phyloP scores from a whole-genome alignment of 148 eudicot genomes.

The Chenopodium berlandieri region DNA sequence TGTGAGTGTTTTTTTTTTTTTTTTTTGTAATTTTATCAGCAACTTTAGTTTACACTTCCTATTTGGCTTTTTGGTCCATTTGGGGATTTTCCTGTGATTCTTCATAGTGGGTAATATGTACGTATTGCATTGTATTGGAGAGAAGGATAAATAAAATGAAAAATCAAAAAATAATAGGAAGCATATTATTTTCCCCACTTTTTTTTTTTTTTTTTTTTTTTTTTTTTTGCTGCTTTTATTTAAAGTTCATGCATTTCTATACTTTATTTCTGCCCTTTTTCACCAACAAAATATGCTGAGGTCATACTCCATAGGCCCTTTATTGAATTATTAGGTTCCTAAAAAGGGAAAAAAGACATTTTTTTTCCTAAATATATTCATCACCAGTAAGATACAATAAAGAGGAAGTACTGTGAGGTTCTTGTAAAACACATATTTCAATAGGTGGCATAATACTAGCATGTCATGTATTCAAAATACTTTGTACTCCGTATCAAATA shows the following conservation, averaged over 20 bases:
- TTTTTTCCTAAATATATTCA: neutral
- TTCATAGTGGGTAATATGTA: slow-evolving; percentile 17
- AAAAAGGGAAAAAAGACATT: neutral
- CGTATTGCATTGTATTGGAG: slow-evolving; percentile 16
- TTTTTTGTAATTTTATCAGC: no score
- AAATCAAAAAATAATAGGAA: neutral
- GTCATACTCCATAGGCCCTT: slow-evolving; percentile 5
- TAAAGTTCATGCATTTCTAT: neutral
- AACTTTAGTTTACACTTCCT: slow-evolving; percentile 17
- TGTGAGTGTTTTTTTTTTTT: neutral
- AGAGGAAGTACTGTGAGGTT: no score
- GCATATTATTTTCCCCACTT: neutral
- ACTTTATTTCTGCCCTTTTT: neutral
- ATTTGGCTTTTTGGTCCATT: neutral
- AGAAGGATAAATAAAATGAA: slow-evolving; percentile 1
- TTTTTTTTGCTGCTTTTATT: neutral
- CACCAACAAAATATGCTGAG: neutral
- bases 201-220: neutral
- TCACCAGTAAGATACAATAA: neutral
- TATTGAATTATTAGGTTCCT: neutral
- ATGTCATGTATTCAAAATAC: no score
- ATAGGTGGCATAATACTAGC: no score
- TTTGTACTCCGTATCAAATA: no score
- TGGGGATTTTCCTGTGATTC: slow-evolving; percentile 20
- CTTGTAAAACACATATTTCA: no score